Conservation (phyloP, 1,284 basidiomycete genomes). For the Naganishia sp. region DNA sequence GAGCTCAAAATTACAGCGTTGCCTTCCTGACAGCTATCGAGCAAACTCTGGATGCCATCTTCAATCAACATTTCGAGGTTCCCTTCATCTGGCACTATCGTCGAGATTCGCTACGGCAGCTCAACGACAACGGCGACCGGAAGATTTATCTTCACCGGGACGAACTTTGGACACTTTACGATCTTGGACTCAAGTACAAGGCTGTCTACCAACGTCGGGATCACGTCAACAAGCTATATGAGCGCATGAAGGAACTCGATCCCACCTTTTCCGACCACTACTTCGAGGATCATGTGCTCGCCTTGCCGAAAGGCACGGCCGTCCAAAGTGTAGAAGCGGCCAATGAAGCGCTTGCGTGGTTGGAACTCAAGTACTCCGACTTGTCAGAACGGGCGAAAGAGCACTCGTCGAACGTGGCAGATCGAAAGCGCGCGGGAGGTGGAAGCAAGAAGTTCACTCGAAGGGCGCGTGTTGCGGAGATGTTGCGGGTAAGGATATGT, state of each 20-base stretch:
- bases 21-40: constrained; percentile 79
- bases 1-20: constrained; percentile 35
- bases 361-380: constrained; percentile 72
- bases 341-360: constrained; percentile 88
- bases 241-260: constrained; percentile 49
- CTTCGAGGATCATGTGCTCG: constrained; percentile 33
- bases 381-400: constrained; percentile 67
- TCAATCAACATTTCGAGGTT: constrained; percentile 84
- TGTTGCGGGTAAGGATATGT: constrained; percentile 34
- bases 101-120: constrained; percentile 81
- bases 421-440: constrained; percentile 43
- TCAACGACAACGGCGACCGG: constrained; percentile 10
- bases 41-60: constrained; percentile 76
- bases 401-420: constrained; percentile 52
- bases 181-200: constrained; percentile 80
- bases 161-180: constrained; percentile 85
- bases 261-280: constrained; percentile 46
- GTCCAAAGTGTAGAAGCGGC: constrained; percentile 73
- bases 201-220: constrained; percentile 74
- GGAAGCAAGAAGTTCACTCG: constrained; percentile 46
- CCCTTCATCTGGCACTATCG: constrained; percentile 94
- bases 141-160: constrained; percentile 63
- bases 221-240: constrained; percentile 66
- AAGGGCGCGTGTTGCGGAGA: constrained; percentile 45
- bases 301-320: constrained; percentile 44